Evolutionary conservation across 225 moss, liverwort and hornwort genomes (phyloP).

Genomic region (Lunularia cruciata): DNA sequence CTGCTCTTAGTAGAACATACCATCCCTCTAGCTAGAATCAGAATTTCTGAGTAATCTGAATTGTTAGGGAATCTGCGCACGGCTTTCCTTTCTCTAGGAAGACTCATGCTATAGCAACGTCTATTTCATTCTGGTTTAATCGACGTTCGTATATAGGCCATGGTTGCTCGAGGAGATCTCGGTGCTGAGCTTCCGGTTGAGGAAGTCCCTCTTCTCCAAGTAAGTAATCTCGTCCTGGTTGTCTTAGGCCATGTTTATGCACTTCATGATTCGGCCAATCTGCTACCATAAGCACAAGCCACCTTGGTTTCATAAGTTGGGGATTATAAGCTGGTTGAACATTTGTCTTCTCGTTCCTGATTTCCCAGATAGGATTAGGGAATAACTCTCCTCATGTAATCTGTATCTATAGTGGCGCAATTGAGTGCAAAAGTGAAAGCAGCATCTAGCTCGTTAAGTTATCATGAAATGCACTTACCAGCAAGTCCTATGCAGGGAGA

Average conservation of each 20-base stretch:
- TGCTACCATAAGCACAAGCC: no score
- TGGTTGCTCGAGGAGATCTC: conserved; percentile 99
- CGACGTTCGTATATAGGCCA: conserved; percentile 70
- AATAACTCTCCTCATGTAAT: neutral
- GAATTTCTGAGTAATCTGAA: no score
- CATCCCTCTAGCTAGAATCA: no score
- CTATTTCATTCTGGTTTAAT: no score
- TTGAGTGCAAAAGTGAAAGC: neutral
- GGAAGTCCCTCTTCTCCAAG: conserved; percentile 95
- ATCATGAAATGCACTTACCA: neutral
- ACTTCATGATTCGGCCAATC: no score
- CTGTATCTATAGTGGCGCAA: neutral
- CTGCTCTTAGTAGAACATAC: no score
- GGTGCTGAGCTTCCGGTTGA: conserved; percentile 96
- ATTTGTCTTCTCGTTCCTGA: neutral
- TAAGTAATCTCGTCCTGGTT: no score
- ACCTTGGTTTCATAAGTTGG: neutral
- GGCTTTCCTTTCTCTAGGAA: no score
- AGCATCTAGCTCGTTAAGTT: neutral
- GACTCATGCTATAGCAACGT: no score
- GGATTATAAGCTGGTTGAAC: neutral
- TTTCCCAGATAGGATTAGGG: neutral
- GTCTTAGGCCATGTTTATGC: neutral
- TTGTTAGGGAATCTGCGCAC: no score
- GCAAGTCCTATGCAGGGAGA: conserved; percentile 48